Evolutionary conservation across 305 asterid species (phyloP), one percentile per base, ranked within the genome.

Genomic region (Lippia alba): DNA sequence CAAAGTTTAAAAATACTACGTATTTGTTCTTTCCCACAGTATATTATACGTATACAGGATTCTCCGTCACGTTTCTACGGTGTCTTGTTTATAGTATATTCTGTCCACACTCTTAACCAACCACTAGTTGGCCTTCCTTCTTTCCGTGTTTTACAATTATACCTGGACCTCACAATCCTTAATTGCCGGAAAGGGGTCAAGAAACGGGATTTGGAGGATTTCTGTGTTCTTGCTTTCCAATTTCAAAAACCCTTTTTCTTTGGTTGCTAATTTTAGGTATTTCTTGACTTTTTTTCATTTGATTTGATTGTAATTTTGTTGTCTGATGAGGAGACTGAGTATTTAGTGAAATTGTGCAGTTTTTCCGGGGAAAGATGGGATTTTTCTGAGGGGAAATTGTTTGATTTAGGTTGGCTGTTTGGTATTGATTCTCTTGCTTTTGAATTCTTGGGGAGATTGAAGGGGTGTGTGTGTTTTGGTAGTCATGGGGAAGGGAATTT

Each of bases 51-150:
- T 40, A 39, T 16, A 57, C 73, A 70, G 75, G 16, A 78, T 75
- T 75, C 74, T 71, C 85, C 85, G 70, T 71, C 83, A 66, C 83
- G 75, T 64, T 58, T 75, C 20, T 15, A 63, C 51, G 60, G 64
- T 66, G 24, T 59, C 36, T 68, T 71, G 56, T 41, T 41, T 75
- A 36, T 69, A 56, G 70, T 74, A 53, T 72, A 53, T 72, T 40
- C 69, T 69, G 72, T 73, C 72, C 73, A 49, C 77, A 59, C 40
- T 61, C 74, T 46, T 71, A 69, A 59, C 80, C 73, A 71, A 77
- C 78, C 73, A 70, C 72, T 34, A 11, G 74, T 53, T 57, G 40
- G 30, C 14, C 71, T 58, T 67, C 3, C 57, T 68, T 33, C 53
- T 19, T 66, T 76, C 56, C 81, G 72, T 73, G 65, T 66, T 20